Evolutionary conservation across 306 rosid genomes (phyloP).

Genomic region (Gastrolobium villosum): DNA sequence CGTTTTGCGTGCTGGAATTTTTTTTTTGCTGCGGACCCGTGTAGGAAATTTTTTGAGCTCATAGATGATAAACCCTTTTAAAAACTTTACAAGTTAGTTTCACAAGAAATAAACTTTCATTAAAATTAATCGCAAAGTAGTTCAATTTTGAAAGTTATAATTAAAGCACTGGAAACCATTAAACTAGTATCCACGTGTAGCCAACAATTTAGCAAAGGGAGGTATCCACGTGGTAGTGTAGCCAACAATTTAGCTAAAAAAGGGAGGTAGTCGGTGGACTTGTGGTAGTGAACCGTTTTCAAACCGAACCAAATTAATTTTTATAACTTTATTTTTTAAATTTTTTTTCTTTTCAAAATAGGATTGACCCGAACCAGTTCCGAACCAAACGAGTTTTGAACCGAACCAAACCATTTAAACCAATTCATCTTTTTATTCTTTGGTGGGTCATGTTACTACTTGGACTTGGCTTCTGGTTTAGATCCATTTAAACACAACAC

Average conservation of each 20-base stretch:
- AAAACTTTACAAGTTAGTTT: not conserved
- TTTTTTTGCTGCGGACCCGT: too few relatives aligned
- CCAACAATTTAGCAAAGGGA: not conserved
- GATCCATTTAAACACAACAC: not conserved
- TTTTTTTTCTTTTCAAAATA: too few relatives aligned
- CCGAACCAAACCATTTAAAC: too few relatives aligned
- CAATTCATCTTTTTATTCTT: not conserved
- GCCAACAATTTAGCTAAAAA: conserved; percentile 9
- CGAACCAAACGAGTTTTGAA: too few relatives aligned
- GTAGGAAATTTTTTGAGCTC: too few relatives aligned
- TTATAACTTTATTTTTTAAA: too few relatives aligned
- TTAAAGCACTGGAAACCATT: not conserved
- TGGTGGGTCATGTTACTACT: conserved; percentile 2
- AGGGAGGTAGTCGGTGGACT: not conserved
- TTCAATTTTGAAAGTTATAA: not conserved
- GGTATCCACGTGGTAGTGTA: not conserved
- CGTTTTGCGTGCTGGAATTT: too few relatives aligned
- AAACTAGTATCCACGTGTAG: not conserved
- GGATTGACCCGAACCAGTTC: too few relatives aligned
- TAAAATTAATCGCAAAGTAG: not conserved
- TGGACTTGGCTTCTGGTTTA: not conserved
- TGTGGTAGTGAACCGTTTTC: not conserved
- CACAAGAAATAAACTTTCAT: not conserved
- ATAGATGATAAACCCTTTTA: too few relatives aligned
- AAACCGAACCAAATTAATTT: too few relatives aligned